Conservation (phyloP, 768 basidiomycete genomes). For the Macrolepiota fuliginosa region DNA sequence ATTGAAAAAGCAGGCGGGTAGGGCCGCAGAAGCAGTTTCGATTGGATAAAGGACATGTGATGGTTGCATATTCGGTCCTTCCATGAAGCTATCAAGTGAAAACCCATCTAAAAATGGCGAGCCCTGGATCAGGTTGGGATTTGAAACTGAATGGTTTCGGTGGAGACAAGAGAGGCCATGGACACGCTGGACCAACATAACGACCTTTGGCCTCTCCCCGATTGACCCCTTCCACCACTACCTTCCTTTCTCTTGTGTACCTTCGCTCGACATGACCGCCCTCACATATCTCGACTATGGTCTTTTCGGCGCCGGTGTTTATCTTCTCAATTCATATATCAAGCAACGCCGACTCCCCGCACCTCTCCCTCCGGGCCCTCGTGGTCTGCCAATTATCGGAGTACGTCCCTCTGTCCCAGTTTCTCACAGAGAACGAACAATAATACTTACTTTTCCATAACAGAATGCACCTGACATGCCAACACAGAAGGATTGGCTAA, state of each 20-base stretch:
- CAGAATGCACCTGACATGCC: constrained; percentile 52
- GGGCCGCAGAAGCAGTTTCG: background rate
- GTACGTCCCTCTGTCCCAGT: constrained; percentile 22
- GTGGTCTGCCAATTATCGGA: constrained; percentile 39
- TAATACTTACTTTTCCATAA: background rate
- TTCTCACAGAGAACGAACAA: background rate
- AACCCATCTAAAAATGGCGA: background rate
- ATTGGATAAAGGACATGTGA: background rate
- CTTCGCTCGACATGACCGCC: background rate
- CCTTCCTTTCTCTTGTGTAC: background rate
- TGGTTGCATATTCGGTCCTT: background rate
- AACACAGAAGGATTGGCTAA: constrained; percentile 40
- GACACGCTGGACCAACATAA: background rate
- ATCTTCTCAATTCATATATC: constrained; percentile 18
- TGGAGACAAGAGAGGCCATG: background rate
- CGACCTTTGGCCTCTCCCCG: background rate
- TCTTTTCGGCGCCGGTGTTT: constrained; percentile 17
- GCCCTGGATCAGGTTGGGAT: background rate
- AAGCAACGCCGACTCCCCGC: constrained; percentile 21
- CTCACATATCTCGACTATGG: constrained; percentile 14
- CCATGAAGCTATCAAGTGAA: background rate
- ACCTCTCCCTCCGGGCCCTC: constrained; percentile 38
- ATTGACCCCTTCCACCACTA: background rate
- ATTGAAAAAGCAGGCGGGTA: background rate
- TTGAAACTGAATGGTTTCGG: background rate